A percentile compares a stretch with the other conserved stretches of the same genome.
Evolutionary conservation across 352 stramenopile species (phyloP).

Genomic region (Phytophthora hibernalis): DNA sequence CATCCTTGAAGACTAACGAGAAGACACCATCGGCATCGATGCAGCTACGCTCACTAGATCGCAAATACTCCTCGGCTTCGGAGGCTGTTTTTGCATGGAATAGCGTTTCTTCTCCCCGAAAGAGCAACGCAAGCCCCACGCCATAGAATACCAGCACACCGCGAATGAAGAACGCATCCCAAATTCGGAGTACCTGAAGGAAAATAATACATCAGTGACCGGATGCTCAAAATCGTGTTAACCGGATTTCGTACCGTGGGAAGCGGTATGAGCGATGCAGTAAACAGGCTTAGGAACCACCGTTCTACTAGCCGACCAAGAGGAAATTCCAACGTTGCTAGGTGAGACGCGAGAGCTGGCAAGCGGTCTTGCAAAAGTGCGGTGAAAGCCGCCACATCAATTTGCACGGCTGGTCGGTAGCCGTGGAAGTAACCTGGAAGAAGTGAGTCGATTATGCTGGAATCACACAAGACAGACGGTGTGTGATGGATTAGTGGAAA

Average conservation of each 20-base stretch:
- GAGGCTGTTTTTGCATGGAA: slow-evolving; percentile 62
- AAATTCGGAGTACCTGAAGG: slow-evolving; percentile 70
- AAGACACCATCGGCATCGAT: slow-evolving; percentile 81
- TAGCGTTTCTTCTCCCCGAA: slow-evolving; percentile 70
- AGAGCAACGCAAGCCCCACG: slow-evolving; percentile 69
- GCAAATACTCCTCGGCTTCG: slow-evolving; percentile 63
- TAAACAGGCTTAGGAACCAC: slow-evolving; percentile 85
- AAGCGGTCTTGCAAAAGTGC: slow-evolving; percentile 59
- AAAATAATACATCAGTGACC: slow-evolving; percentile 5
- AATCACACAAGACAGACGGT: not conserved
- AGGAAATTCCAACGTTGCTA: slow-evolving; percentile 58
- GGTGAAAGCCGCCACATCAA: slow-evolving; percentile 68
- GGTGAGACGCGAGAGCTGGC: slow-evolving; percentile 59
- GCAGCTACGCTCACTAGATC: slow-evolving; percentile 59
- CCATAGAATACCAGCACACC: slow-evolving; percentile 77
- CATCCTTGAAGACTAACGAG: slow-evolving; percentile 78
- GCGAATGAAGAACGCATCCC: slow-evolving; percentile 82
- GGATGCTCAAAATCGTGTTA: not conserved
- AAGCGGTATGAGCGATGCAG: slow-evolving; percentile 64
- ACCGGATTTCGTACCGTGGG: slow-evolving; percentile 55
- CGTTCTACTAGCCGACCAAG: slow-evolving; percentile 65
- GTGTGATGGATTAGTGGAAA: not conserved
- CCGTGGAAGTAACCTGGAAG: slow-evolving; percentile 84
- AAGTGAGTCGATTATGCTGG: slow-evolving; percentile 68
- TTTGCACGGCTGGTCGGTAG: slow-evolving; percentile 71